Evolutionary conservation across 2,329 filamentous ascomycete genomes (phyloP).

Genomic region (Aspergillus arachidicola): DNA sequence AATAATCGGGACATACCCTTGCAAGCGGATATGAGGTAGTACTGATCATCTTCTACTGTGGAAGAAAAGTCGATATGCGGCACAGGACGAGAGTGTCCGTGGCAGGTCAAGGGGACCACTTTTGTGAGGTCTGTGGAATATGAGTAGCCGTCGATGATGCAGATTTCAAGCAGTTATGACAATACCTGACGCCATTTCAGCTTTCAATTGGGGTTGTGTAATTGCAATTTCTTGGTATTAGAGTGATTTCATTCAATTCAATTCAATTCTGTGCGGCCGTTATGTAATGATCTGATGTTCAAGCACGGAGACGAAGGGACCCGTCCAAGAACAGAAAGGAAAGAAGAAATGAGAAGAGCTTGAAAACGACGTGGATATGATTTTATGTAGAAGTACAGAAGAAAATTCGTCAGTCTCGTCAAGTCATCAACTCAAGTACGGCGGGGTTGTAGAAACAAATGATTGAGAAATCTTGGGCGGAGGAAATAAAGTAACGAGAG

Average conservation of each 20-base stretch:
- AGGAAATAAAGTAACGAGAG: constrained; percentile 10
- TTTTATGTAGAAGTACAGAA: constrained; percentile 35
- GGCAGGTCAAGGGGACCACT: constrained; percentile 88
- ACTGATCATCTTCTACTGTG: constrained; percentile 77
- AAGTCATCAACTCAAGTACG: constrained; percentile 39
- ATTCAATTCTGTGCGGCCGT: constrained; percentile 22
- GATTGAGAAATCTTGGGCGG: constrained; percentile 10
- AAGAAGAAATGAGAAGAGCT: constrained; percentile 2
- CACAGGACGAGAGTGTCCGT: constrained; percentile 90
- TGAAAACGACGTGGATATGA: constrained; percentile 18
- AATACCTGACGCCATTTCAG: constrained; percentile 30
- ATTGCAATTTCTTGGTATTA: not conserved
- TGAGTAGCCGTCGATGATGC: constrained; percentile 7
- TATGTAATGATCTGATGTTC: constrained; percentile 14
- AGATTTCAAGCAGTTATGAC: not conserved
- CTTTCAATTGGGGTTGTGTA: constrained; percentile 9
- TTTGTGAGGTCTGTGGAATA: constrained; percentile 43
- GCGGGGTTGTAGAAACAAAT: constrained; percentile 21
- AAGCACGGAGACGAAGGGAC: constrained; percentile 12
- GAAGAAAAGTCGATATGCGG: constrained; percentile 89
- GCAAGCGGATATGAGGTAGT: constrained; percentile 91
- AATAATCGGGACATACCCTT: constrained; percentile 62
- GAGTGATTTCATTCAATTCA: constrained; percentile 14
- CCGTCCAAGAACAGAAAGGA: constrained; percentile 15
- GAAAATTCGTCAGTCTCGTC: constrained; percentile 45